Conservation (phyloP, 2,329 filamentous ascomycete genomes). For the Sclerotinia sclerotiorum region DNA sequence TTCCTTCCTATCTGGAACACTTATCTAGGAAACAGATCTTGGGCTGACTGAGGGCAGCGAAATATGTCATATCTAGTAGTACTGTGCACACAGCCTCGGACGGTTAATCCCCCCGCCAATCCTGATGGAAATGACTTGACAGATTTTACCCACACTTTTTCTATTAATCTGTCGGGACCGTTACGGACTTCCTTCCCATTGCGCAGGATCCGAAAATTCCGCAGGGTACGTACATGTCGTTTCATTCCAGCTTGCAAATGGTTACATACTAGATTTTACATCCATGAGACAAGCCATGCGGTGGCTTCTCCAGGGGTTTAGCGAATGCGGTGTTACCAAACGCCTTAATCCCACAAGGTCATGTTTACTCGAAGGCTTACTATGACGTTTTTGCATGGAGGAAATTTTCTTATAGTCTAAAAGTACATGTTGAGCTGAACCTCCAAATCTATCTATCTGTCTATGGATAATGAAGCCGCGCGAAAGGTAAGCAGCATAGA, state of each 20-base stretch:
- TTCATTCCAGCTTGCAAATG: neutral
- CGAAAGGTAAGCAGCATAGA: constrained; percentile 16
- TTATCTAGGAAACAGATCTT: neutral
- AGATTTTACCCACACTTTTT: neutral
- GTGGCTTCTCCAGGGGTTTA: constrained; percentile 5
- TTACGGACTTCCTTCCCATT: neutral
- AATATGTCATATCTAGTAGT: neutral
- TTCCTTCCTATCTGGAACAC: constrained; percentile 4
- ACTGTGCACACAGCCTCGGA: constrained; percentile 5
- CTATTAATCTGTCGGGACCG: neutral
- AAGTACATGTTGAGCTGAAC: constrained; percentile 20
- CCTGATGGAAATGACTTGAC: neutral
- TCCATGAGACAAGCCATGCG: neutral
- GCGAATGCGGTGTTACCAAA: neutral
- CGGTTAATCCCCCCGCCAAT: neutral
- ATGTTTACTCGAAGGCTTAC: neutral
- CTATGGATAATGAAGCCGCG: neutral
- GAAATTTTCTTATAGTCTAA: constrained; percentile 11
- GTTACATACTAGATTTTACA: neutral
- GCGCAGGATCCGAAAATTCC: neutral
- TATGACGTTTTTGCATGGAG: constrained; percentile 4
- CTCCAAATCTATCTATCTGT: neutral
- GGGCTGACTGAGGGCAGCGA: constrained; percentile 8
- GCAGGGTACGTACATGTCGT: neutral
- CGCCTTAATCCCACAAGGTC: neutral